Base-by-base conservation (phyloP, 257 asterid genomes). In the Solanum bulbocastanum region DNA sequence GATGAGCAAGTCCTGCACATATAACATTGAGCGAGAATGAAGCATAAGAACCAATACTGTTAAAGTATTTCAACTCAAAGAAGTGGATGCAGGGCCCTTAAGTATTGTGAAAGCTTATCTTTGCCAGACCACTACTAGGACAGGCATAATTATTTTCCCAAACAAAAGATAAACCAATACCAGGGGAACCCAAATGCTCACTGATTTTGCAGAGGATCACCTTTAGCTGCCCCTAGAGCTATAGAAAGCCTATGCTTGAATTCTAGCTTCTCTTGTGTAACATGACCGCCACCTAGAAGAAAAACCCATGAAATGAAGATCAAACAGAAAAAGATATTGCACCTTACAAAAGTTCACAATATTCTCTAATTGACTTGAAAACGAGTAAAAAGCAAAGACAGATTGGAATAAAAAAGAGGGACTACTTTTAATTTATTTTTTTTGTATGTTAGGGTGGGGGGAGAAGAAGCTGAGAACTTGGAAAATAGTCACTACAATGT, bases 201-300 rank as follows among this genome's bases (percentile, higher is more conserved):
- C 98, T 94, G 98, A 89, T 94, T 94, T 94, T 94, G 98, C 98
- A 94, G 93, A 94, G 87, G 96, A 94, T 96, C 98, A 96, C 98
- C 98, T 95, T 94, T 96, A 95, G 98, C 98, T 91, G 98, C 98
- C 92, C 98, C 98, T 87, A 94, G 93, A 93, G 98, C 98, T 91
- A 96, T 96, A 83, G 96, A 87, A 92, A 96, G 98, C 94, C 98
- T 94, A 91, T 94, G 98, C 93, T 96, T 96, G 96, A 96, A 96
- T 89, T 96, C 98, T 89, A 96, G 98, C 94, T 93, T 96, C 92
- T 94, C 98, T 83, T 72, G 94, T 49, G 96, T 82, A 89, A 92
- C 98, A 92, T 93, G 98, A 89, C 96, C 96, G 87, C 94, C 94
- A 83, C 98, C 98, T 96, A 93, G 75, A 88, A 86, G 85, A 79